Base-by-base conservation (phyloP, 306 rosid species). In the Benincasa hispida region DNA sequence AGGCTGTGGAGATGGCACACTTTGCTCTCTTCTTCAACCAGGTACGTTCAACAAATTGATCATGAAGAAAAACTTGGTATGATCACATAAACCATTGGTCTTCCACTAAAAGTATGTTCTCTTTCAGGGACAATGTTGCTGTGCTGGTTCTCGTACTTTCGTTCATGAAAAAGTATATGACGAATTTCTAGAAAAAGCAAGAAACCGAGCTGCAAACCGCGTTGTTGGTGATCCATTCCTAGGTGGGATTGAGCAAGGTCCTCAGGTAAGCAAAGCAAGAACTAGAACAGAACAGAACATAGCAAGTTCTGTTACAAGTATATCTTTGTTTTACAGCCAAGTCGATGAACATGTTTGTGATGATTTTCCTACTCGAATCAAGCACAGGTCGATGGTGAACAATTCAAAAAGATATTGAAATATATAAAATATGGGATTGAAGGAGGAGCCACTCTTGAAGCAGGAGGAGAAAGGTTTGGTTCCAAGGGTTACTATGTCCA, bases 81-180 rank as follows among this genome's bases (percentile, higher is more conserved):
- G 25, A 50, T 78, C 72, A 50, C 10, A 73, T 41, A 34, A n/a
- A 65, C 51, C 24, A 15, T 25, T 18, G 5, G 21, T 34, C 79
- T 73, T 78, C 39, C 81, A 45, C 53, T 76, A 39, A 25, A 42
- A 61, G 55, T 39, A 80, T 39, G 53, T 30, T 80, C 72, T 24
- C 78, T 75, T 81, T 60, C 76, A 91, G 97, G 98, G 98, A 77
- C 98, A 94, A 87, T 94, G 98, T 80, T 94, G 98, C 84, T 89
- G 95, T 67, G 91, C 95, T 60, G 98, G 97, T 39, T 94, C 98
- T 77, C 89, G 97, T 75, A 94, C 98, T 62, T 91, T 70, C 79
- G 98, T 94, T 48, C 97, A 94, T 80, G 98, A 91, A 82, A 39
- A 79, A 48, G 82, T 94, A 25, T 83, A 91, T 14, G 96, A 94